Evolutionary conservation across 1,284 basidiomycete genomes (phyloP).

Genomic region (Naganishia albida): DNA sequence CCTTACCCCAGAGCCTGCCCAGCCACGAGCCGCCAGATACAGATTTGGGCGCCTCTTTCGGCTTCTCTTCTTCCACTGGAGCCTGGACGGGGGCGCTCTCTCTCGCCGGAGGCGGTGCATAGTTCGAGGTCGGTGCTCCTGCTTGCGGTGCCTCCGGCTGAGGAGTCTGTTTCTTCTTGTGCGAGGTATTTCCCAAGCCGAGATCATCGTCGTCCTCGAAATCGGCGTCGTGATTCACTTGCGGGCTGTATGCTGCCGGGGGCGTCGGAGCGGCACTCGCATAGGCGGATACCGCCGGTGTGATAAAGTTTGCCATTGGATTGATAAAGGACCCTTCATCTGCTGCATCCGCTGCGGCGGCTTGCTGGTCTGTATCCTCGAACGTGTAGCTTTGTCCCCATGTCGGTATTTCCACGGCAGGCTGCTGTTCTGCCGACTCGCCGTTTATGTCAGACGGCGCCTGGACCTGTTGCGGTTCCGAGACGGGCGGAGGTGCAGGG

Average conservation of each 20-base stretch:
- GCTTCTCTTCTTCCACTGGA: conserved; percentile 53
- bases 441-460: not conserved
- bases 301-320: conserved; percentile 68
- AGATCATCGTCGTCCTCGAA: conserved; percentile 69
- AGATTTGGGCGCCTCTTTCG: conserved; percentile 28
- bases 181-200: conserved; percentile 77
- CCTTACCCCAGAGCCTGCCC: conserved; percentile 68
- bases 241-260: conserved; percentile 39
- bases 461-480: not conserved
- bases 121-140: conserved; percentile 40
- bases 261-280: conserved; percentile 56
- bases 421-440: conserved; percentile 4
- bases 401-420: conserved; percentile 26
- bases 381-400: conserved; percentile 35
- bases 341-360: conserved; percentile 46
- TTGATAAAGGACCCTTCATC: conserved; percentile 73
- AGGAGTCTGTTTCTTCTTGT: conserved; percentile 53
- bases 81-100: conserved; percentile 41
- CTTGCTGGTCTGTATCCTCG: conserved; percentile 17
- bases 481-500: not conserved
- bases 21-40: conserved; percentile 65
- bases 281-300: conserved; percentile 26
- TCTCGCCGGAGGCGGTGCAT: conserved; percentile 40
- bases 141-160: conserved; percentile 30
- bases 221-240: conserved; percentile 15